Conservation (phyloP, 768 basidiomycete species). For the Tricholoma matsutake region DNA sequence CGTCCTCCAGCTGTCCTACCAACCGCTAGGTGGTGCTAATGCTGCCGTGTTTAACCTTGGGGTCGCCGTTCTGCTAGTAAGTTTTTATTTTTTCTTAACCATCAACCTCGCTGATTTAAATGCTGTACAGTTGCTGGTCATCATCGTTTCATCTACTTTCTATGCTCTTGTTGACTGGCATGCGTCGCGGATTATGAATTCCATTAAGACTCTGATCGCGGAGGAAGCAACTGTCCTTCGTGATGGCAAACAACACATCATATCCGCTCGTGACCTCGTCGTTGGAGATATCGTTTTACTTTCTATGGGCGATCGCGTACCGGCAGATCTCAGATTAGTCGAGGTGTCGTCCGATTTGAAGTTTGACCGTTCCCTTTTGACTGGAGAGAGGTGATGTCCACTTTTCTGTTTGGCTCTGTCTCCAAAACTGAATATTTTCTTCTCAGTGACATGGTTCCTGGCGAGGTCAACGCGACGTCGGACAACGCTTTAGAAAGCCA, state of each 20-base stretch:
- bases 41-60: background rate
- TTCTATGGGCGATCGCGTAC: slow-evolving; percentile 63
- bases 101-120: too few relatives aligned
- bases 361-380: slow-evolving; percentile 65
- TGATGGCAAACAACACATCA: slow-evolving; percentile 21
- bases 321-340: slow-evolving; percentile 68
- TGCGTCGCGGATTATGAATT: background rate
- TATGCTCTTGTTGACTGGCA: background rate
- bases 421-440: background rate
- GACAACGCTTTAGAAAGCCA: slow-evolving; percentile 31
- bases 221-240: background rate
- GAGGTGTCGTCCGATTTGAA: slow-evolving; percentile 53
- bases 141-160: background rate
- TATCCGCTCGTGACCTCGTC: slow-evolving; percentile 60
- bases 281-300: slow-evolving; percentile 66
- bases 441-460: slow-evolving; percentile 13
- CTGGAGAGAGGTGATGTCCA: slow-evolving; percentile 46
- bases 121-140: background rate
- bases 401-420: background rate
- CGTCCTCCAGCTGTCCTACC: background rate
- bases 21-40: background rate
- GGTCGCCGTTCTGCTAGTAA: background rate
- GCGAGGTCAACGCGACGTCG: slow-evolving; percentile 29
- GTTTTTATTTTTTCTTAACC: too few relatives aligned
- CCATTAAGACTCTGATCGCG: background rate